These are phyloP conservation scores for Dactylis glomerata DNA, from an alignment of 176 grass and related monocot species.

Conservation along the genomic window DNA sequence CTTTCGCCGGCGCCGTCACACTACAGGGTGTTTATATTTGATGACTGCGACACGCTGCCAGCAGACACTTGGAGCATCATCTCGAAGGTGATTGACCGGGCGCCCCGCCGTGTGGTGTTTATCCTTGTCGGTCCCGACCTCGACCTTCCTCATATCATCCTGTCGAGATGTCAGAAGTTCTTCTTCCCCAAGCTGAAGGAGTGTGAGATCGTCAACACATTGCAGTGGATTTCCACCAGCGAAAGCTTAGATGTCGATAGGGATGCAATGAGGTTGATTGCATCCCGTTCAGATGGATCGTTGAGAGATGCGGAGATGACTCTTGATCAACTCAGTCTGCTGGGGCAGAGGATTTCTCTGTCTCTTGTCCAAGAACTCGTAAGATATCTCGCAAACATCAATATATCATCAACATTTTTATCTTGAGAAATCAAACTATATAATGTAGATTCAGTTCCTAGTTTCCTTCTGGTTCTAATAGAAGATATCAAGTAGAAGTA, in stretches of 20 bases:
- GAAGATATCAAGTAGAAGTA: slow-evolving; percentile 7
- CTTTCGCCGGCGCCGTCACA: slow-evolving; percentile 47
- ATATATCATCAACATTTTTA: not conserved
- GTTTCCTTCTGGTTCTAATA: not conserved
- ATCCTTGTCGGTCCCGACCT: slow-evolving; percentile 73
- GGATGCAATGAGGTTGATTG: slow-evolving; percentile 75
- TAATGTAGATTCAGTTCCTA: not conserved
- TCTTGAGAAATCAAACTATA: not conserved
- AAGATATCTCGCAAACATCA: slow-evolving; percentile 44
- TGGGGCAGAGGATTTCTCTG: slow-evolving; percentile 83
- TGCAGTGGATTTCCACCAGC: slow-evolving; percentile 71
- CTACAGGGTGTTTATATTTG: slow-evolving; percentile 85
- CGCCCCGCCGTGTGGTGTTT: slow-evolving; percentile 68
- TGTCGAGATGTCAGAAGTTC: slow-evolving; percentile 93
- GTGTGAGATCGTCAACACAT: slow-evolving; percentile 60
- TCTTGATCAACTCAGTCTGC: slow-evolving; percentile 88
- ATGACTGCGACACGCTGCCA: slow-evolving; percentile 69
- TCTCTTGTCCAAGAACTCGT: slow-evolving; percentile 97
- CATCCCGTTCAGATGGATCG: slow-evolving; percentile 78
- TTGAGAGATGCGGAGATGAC: slow-evolving; percentile 96
- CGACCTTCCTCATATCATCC: slow-evolving; percentile 81
- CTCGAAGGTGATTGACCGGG: slow-evolving; percentile 66
- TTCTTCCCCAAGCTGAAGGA: slow-evolving; percentile 92
- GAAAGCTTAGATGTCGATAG: slow-evolving; percentile 86
- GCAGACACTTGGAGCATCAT: slow-evolving; percentile 69